Evolutionary conservation across 2,329 filamentous ascomycete genomes (phyloP), one percentile per base, ranked within the genome.

Genomic region (Dactylella cylindrospora): DNA sequence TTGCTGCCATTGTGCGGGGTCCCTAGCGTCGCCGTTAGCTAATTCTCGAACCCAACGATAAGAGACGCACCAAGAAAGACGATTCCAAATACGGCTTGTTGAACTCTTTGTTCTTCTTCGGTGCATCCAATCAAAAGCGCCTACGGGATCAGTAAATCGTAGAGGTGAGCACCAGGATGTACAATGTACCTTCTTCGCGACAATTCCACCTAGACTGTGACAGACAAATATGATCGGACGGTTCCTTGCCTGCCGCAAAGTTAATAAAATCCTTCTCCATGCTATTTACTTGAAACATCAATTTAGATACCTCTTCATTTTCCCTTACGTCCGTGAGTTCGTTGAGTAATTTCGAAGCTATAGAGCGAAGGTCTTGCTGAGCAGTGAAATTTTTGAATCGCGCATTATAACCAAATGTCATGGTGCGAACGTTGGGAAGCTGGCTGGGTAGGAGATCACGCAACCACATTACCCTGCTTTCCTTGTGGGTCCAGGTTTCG

Each of bases 401-500:
- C n/a, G 29, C 46, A 39, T 66, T 45, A 26, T 67, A 68, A 1
- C 53, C 61, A 40, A 66, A 67, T 0, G 65, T 55, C 20, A 68
- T 29, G 13, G 68, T 35, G 3, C 66, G 65, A 8, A 49, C 38
- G 5, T 52, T 50, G 5, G 35, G 10, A 12, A 59, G 31, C 26
- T 47, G 17, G 5, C 65, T 26, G 13, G 68, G 67, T 9, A 67
- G 49, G 10, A 67, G 41, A 55, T 70, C 67, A 32, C 38, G 49
- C 3, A 69, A 66, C 68, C 68, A 70, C 13, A 67, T 57, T 5
- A 36, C 41, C 23, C 54, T 26, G 10, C 53, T 66, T 3, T 51
- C 39, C 13, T 44, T 23, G 44, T 69, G 64, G 5, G 67, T 69
- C 68, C 68, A 70, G 38, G 61, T 59, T 4, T 41, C 40, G n/a